Evolutionary conservation across 208 protist genomes (phyloP).

Genomic region (Leptomonas seymouri): DNA sequence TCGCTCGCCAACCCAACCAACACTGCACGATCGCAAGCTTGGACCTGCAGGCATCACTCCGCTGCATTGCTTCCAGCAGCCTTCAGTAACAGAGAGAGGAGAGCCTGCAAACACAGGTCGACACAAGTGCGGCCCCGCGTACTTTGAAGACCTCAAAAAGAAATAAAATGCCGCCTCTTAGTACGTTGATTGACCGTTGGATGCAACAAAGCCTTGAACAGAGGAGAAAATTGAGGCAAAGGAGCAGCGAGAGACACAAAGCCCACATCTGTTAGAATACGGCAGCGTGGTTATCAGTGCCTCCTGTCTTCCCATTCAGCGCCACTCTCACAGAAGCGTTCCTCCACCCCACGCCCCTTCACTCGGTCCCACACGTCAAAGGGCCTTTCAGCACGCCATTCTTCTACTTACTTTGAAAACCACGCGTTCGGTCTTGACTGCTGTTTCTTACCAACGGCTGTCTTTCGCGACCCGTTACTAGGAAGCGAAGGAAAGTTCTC

Average conservation of each 20-base stretch:
- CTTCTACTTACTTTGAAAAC: constrained; percentile 31
- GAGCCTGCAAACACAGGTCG: too few species aligned
- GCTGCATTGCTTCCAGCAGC: too few species aligned
- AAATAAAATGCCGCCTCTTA: too few species aligned
- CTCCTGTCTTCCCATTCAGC: not conserved
- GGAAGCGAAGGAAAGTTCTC: constrained; percentile 62
- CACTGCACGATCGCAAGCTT: too few species aligned
- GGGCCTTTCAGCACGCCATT: not conserved
- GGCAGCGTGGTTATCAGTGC: too few species aligned
- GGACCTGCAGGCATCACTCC: too few species aligned
- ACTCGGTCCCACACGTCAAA: not conserved
- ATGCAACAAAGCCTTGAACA: not conserved
- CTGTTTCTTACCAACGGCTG: constrained; percentile 35
- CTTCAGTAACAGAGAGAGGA: too few species aligned
- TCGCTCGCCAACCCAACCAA: too few species aligned
- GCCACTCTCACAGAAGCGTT: not conserved
- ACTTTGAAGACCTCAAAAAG: too few species aligned
- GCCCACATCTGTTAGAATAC: too few species aligned
- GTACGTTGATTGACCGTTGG: too few species aligned
- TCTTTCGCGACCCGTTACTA: constrained; percentile 22
- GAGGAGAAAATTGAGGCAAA: not conserved
- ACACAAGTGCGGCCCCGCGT: too few species aligned
- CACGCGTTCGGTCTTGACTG: constrained; percentile 42
- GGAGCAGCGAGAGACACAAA: not conserved
- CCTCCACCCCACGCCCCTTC: not conserved